Evolutionary conservation across 768 basidiomycete genomes (phyloP).

Genomic region (Sutorius australiensis): DNA sequence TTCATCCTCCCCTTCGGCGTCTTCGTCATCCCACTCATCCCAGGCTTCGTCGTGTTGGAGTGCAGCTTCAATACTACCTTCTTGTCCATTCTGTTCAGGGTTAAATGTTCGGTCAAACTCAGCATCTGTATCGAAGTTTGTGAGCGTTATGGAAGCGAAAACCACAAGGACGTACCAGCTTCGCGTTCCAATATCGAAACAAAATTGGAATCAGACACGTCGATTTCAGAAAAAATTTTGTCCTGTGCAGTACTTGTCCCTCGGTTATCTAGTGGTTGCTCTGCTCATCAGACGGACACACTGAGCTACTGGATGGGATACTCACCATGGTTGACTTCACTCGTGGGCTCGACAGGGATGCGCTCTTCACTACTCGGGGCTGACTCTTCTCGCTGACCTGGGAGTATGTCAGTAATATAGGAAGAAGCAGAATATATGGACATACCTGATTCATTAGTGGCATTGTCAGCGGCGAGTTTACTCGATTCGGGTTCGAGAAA

Average conservation of each 20-base stretch:
- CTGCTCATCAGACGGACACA: constrained; percentile 6
- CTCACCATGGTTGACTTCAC: constrained; percentile 12
- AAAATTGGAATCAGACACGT: constrained; percentile 30
- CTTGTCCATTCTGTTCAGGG: constrained; percentile 14
- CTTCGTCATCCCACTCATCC: constrained; percentile 33
- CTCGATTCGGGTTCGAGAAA: constrained; percentile 8
- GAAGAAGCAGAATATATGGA: background rate
- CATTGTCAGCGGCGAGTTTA: background rate
- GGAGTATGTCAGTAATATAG: background rate
- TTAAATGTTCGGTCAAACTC: constrained; percentile 26
- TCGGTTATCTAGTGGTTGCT: constrained; percentile 10
- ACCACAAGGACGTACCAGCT: constrained; percentile 24
- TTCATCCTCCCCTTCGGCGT: constrained; percentile 46
- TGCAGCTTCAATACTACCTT: constrained; percentile 15
- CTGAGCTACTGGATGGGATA: background rate
- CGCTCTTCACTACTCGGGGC: background rate
- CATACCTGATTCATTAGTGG: constrained; percentile 6
- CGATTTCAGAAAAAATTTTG: constrained; percentile 13
- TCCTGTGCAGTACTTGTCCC: constrained; percentile 6
- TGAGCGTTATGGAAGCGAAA: constrained; percentile 3
- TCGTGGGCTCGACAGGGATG: constrained; percentile 1
- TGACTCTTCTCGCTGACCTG: constrained; percentile 8
- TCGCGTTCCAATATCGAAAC: constrained; percentile 26
- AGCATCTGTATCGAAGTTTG: constrained; percentile 12
- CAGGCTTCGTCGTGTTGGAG: constrained; percentile 19